A percentile compares a stretch with the other conserved stretches of the same genome.
Evolutionary conservation across 192 early-diverging fungal genomes (phyloP).

Genomic region (Backusella parvicylindrica): DNA sequence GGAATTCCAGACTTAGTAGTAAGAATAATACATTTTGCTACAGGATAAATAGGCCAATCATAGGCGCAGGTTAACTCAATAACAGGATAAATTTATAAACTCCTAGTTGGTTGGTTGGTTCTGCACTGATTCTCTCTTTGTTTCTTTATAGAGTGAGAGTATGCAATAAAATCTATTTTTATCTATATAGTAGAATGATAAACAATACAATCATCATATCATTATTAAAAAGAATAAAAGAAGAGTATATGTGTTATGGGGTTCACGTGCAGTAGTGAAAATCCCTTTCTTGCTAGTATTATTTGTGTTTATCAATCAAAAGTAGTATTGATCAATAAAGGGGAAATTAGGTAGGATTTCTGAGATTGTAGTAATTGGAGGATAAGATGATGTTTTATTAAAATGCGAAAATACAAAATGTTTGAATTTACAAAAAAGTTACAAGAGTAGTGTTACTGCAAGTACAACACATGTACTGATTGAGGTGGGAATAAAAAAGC

Average conservation of each 20-base stretch:
- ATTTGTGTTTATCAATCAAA: no score
- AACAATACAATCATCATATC: neutral
- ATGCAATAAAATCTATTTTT: neutral
- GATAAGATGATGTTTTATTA: no score
- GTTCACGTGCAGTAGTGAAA: no score
- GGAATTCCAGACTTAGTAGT: neutral
- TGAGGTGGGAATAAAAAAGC: neutral
- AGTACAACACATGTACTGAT: neutral
- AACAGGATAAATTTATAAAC: neutral
- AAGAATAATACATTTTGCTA: neutral
- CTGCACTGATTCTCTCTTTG: neutral
- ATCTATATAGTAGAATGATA: neutral
- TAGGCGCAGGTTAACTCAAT: neutral
- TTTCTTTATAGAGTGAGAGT: neutral
- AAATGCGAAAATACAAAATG: no score
- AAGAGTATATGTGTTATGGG: no score
- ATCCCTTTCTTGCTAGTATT: no score
- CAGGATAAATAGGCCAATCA: neutral
- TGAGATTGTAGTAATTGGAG: no score
- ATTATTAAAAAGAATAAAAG: neutral
- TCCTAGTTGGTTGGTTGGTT: neutral
- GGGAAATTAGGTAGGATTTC: no score
- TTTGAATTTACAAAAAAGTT: no score
- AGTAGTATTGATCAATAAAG: no score
- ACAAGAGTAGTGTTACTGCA: no score